phyloP scores from a whole-genome alignment of 1,284 basidiomycete species.

The Cryptococcus sp. region DNA sequence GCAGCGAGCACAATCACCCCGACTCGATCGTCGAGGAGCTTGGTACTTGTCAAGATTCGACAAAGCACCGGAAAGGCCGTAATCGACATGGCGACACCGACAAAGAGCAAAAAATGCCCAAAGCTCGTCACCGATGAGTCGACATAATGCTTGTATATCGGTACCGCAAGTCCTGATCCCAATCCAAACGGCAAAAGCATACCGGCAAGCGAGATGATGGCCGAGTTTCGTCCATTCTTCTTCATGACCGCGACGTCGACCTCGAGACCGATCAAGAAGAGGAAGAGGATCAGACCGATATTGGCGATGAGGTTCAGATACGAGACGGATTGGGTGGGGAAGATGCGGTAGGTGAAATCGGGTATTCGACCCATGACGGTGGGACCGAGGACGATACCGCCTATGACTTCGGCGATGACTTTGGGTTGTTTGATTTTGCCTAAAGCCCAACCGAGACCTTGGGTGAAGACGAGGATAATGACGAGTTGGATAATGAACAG shows the following conservation, averaged over 20 bases:
- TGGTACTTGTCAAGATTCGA: conserved; percentile 56
- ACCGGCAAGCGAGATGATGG: conserved; percentile 56
- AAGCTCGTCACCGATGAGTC: conserved; percentile 56
- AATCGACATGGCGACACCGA: conserved; percentile 82
- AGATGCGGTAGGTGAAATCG: conserved; percentile 74
- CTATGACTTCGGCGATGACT: conserved; percentile 83
- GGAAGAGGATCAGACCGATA: conserved; percentile 85
- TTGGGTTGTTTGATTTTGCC: conserved; percentile 69
- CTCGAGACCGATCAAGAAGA: conserved; percentile 88
- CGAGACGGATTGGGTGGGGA: conserved; percentile 64
- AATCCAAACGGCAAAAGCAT: conserved; percentile 75
- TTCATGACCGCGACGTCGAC: conserved; percentile 75
- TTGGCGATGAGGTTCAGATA: conserved; percentile 86
- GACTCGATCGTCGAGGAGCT: conserved; percentile 83
- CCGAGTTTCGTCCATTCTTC: conserved; percentile 64
- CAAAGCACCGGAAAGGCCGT: conserved; percentile 92
- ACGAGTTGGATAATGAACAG: conserved; percentile 73
- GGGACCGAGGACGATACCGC: conserved; percentile 71
- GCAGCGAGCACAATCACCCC: conserved; percentile 90
- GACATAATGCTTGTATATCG: conserved; percentile 75
- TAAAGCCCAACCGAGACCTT: conserved; percentile 61
- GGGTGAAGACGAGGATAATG: conserved; percentile 69
- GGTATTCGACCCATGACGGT: conserved; percentile 65
- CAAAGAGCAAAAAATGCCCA: conserved; percentile 89
- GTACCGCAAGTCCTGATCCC: conserved; percentile 73